phyloP scores from a whole-genome alignment of 2,329 filamentous ascomycete species.

The Phaeophleospora eucalypticola region DNA sequence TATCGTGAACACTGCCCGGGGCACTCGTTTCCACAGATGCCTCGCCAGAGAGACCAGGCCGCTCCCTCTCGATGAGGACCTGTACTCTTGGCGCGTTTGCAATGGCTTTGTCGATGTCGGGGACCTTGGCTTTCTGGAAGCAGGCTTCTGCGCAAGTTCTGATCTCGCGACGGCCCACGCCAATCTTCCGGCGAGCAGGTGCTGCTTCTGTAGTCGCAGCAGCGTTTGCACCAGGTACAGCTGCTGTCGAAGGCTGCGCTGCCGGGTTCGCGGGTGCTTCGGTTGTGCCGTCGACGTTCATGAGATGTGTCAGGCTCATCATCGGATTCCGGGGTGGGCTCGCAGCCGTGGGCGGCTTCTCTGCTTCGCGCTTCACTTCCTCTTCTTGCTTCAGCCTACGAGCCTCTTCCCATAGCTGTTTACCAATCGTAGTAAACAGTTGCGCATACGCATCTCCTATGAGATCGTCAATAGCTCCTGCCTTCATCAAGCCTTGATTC shows the following conservation, averaged over 20 bases:
- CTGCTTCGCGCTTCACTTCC: constrained; percentile 19
- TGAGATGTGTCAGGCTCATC: constrained; percentile 33
- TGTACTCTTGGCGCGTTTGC: constrained; percentile 17
- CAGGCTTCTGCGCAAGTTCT: constrained; percentile 57
- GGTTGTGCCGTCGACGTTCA: constrained; percentile 32
- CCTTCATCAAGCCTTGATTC: constrained; percentile 84
- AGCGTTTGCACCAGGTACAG: constrained; percentile 8
- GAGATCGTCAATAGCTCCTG: constrained; percentile 82
- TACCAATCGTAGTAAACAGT: constrained; percentile 65
- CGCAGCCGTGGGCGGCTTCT: constrained; percentile 11
- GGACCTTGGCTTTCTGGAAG: constrained; percentile 34
- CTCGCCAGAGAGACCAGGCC: constrained; percentile 29
- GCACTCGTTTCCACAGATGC: constrained; percentile 46
- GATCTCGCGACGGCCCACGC: constrained; percentile 57
- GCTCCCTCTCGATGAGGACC: constrained; percentile 27
- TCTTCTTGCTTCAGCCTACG: constrained; percentile 26
- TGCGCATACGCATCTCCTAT: constrained; percentile 83
- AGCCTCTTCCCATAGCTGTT: constrained; percentile 50
- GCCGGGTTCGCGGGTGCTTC: constrained; percentile 12
- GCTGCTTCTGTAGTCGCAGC: constrained; percentile 12
- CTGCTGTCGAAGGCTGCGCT: constrained; percentile 5
- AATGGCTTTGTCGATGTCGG: constrained; percentile 9
- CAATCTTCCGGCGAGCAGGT: constrained; percentile 47
- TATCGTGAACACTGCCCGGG: constrained; percentile 52
- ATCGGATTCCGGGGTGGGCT: constrained; percentile 27